Conservation (phyloP, 352 stramenopile species). For the Globisporangium takayamanum region DNA sequence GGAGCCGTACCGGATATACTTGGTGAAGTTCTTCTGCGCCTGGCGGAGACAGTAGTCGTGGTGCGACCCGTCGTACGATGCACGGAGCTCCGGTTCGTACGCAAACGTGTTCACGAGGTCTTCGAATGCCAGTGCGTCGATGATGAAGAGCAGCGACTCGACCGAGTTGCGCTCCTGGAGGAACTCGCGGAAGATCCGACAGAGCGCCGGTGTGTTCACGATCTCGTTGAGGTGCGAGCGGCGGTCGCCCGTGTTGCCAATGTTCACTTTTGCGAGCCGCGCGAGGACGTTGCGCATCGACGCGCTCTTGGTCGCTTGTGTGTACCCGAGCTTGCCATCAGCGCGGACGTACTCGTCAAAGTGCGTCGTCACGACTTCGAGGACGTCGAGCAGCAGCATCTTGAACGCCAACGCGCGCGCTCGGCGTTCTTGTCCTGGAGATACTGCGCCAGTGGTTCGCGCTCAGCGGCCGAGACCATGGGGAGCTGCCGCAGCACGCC, state of each 20-base stretch:
- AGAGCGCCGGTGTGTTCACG: slow-evolving; percentile 38
- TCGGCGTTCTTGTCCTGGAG: slow-evolving; percentile 38
- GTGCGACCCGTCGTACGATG: slow-evolving; percentile 21
- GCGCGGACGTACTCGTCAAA: slow-evolving; percentile 54
- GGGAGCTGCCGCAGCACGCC: slow-evolving; percentile 32
- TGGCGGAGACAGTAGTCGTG: slow-evolving; percentile 56
- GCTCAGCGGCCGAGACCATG: slow-evolving; percentile 43
- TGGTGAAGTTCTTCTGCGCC: slow-evolving; percentile 73
- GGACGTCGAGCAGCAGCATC: slow-evolving; percentile 54
- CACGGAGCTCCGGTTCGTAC: slow-evolving; percentile 11
- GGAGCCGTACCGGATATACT: slow-evolving; percentile 65
- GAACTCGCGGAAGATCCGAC: slow-evolving; percentile 54
- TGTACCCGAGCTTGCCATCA: slow-evolving; percentile 32
- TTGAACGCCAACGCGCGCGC: slow-evolving; percentile 37
- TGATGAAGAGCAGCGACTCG: slow-evolving; percentile 59
- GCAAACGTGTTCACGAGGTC: slow-evolving; percentile 55
- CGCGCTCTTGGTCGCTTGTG: slow-evolving; percentile 23
- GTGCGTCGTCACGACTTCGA: slow-evolving; percentile 43
- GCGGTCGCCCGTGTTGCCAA: slow-evolving; percentile 30
- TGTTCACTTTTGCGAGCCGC: slow-evolving; percentile 33
- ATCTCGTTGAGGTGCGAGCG: slow-evolving; percentile 44
- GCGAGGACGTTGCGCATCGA: slow-evolving; percentile 54
- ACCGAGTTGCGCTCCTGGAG: slow-evolving; percentile 46
- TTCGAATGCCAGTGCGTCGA: slow-evolving; percentile 60
- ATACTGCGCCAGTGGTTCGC: slow-evolving; percentile 38